A percentile compares a stretch with the other conserved stretches of the same genome.
Conservation (phyloP, 106 monocot genomes). For the Platanthera zijinensis region DNA sequence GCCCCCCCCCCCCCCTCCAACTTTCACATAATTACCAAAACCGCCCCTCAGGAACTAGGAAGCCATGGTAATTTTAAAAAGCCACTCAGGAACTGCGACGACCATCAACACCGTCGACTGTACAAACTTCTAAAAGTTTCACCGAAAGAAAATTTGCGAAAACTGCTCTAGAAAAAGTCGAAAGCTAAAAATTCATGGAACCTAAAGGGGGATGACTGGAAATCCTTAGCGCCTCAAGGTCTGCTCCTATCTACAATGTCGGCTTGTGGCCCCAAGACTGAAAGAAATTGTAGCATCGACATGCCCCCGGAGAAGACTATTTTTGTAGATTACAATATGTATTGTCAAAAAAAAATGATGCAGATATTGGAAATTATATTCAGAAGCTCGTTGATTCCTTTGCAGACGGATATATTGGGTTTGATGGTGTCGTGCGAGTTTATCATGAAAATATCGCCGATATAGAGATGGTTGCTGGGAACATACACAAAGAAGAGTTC, state of each 20-base stretch:
- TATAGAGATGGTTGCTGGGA: constrained; percentile 80
- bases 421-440: constrained; percentile 64
- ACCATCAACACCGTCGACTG: no score
- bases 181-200: no score
- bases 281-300: constrained; percentile 73
- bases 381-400: constrained; percentile 62
- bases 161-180: no score
- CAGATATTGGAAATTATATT: no score
- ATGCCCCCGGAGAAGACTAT: constrained; percentile 75
- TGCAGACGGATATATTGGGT: constrained; percentile 79
- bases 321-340: constrained; percentile 22
- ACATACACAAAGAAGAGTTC: constrained; percentile 76
- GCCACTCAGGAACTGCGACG: no score
- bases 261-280: constrained; percentile 31
- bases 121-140: no score
- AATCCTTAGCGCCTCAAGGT: constrained; percentile 30
- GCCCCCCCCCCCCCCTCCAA: no score
- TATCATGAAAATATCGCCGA: constrained; percentile 72
- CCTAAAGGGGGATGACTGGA: no score
- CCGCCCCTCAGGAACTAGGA: no score
- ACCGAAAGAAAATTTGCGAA: no score
- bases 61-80: no score
- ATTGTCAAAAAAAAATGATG: neutral
- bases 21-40: no score
- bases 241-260: constrained; percentile 38